Conservation (phyloP, 2,329 filamentous ascomycete species). For the Akanthomyces dipterigenus region DNA sequence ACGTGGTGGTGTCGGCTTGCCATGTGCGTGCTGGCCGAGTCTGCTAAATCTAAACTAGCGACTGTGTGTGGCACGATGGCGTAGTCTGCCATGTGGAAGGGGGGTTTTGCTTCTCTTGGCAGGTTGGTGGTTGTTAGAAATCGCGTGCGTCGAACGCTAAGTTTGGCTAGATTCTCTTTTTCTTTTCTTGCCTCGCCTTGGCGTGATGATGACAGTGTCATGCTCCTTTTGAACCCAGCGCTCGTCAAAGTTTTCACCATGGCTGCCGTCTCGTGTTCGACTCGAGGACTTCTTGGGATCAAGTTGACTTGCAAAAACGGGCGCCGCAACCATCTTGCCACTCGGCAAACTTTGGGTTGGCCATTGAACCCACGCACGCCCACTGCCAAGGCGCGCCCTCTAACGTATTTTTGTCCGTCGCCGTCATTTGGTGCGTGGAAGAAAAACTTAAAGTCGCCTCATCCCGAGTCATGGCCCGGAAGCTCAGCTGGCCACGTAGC, state of each 20-base stretch:
- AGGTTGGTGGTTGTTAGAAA: not conserved
- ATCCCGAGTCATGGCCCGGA: not conserved
- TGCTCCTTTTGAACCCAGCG: not conserved
- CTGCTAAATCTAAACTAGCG: too few relatives aligned
- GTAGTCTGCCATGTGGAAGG: not conserved
- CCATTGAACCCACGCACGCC: not conserved
- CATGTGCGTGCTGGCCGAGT: too few relatives aligned
- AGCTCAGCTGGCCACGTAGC: not conserved
- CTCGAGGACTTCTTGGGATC: not conserved
- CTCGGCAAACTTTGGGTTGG: not conserved
- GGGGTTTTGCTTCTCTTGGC: not conserved
- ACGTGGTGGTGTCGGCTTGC: too few relatives aligned
- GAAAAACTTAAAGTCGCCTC: constrained; percentile 1
- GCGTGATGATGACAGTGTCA: not conserved
- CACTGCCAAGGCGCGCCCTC: not conserved
- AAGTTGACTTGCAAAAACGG: too few relatives aligned
- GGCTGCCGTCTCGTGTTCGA: not conserved
- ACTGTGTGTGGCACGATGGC: not conserved
- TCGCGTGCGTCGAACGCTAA: not conserved
- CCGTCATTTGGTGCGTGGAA: not conserved
- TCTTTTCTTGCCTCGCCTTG: not conserved
- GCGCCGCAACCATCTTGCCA: not conserved
- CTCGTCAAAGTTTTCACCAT: not conserved
- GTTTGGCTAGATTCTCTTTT: not conserved
- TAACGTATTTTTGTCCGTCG: not conserved